Evolutionary conservation across 345 rosid species (phyloP), one percentile per base, ranked within the genome.

Genomic region (Microcos paniculata): DNA sequence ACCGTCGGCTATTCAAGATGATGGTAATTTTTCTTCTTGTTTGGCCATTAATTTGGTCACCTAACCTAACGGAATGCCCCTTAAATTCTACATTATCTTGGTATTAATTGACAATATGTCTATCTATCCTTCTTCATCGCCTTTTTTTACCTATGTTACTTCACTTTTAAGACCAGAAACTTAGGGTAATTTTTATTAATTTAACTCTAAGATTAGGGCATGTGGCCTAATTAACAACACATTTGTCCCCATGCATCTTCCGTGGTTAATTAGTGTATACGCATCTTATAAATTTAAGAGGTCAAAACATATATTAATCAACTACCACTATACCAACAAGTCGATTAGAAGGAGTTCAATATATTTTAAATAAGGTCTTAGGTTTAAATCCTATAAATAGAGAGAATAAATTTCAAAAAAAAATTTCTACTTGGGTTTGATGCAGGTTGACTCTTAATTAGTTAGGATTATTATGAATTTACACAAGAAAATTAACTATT

Each of bases 21-120:
- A 23, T 45, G 45, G 74, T 62, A 69, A 79, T 74, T 31, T 84
- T 83, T 85, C 80, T 83, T 15, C 76, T 35, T 79, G 82, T 83
- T 85, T 78, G 85, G 84, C 84, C 72, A 76, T 14, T 66, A 45
- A 66, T 80, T 79, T 76, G 87, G 81, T 84, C 72, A 83, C 87
- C 87, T 78, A 87, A 87, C 86, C 79, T 85, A 80, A 82, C 84
- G 62, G 80, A 81, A 76, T 64, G 9, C 19, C 74, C 70, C 23
- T 21, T 46, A 8, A 5, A 43, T 74, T 70, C 63, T 33, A 69
- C 70, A 58, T 64, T 8, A 58, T 11, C 24, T 46, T 59, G 43
- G 59, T 62, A 62, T 19, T 68, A 67, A 10, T 64, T 58, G 76
- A 48, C 69, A 26, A 18, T 62, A n/a, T n/a, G n/a, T n/a, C n/a